Percentiles rank a stretch among this genome's conserved stretches.
Evolutionary conservation across 1,284 basidiomycete genomes (phyloP).

Genomic region (Porodaedalea pini): DNA sequence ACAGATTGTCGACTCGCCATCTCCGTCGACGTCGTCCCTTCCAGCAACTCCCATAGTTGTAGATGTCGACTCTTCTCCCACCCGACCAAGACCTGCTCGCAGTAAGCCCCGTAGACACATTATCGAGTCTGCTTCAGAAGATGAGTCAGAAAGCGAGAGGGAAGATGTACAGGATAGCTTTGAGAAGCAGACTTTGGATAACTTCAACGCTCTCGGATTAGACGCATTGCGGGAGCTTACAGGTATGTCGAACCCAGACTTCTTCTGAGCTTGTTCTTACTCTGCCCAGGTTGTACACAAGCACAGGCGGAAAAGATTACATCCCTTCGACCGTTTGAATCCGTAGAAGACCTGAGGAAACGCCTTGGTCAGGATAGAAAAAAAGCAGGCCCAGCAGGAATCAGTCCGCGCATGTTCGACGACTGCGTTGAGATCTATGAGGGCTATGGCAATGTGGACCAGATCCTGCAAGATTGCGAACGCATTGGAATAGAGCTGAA

Average conservation of each 20-base stretch:
- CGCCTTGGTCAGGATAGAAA: conserved; percentile 82
- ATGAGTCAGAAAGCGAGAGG: conserved; percentile 28
- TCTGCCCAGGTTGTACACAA: conserved; percentile 67
- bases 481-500: conserved; percentile 70
- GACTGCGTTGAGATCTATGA: conserved; percentile 86
- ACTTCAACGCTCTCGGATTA: conserved; percentile 77
- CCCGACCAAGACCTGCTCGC: conserved; percentile 39
- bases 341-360: conserved; percentile 72
- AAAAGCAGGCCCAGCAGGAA: conserved; percentile 75
- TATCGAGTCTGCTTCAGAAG: conserved; percentile 57
- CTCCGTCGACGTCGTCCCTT: conserved; percentile 23
- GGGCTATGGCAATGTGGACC: conserved; percentile 90
- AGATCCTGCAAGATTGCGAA: conserved; percentile 86
- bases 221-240: conserved; percentile 87
- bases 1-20: conserved; percentile 41
- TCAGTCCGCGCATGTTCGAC: conserved; percentile 88
- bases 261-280: conserved; percentile 20
- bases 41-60: conserved; percentile 22
- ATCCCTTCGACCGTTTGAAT: conserved; percentile 75
- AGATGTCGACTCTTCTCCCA: conserved; percentile 36
- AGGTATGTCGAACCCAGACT: conserved; percentile 47
- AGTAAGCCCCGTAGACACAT: conserved; percentile 57
- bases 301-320: conserved; percentile 85
- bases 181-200: conserved; percentile 60
- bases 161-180: conserved; percentile 25